Base-by-base conservation (phyloP, 805 yeast genomes). In the Ogataea siamensis region DNA sequence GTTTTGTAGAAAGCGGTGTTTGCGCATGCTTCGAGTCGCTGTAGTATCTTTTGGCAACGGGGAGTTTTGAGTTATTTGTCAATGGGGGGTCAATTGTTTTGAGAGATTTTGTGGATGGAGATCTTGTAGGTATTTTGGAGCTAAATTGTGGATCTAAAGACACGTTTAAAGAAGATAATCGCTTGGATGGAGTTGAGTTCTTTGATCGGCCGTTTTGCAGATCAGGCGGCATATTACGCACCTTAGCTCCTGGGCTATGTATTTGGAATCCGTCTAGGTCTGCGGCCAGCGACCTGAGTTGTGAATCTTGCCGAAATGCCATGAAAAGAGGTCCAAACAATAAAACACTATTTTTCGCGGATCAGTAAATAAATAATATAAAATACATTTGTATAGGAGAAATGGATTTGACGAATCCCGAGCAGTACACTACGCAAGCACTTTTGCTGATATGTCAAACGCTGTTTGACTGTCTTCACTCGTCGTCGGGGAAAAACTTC, bases 381-480 rank as follows among this genome's bases (percentile, higher is more conserved):
- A 5, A 11, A 28, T n/a, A 16, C 17, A 17, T 5, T 10, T 28
- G 9, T 5, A 28, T 27, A 26, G 29, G 28, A 21, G 25, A 23
- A 13, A 8, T 14, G n/a, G 34, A 38, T 22, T 17, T 38, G 16
- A 43, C 49, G 9, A 31, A 42, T 11, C 49, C 62, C 7, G 34
- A 37, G 3, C 29, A 36, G 3, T 59, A 58, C 45, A 50, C 62
- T 1, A 55, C 59, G 3, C 60, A 58, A 42, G 43, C 56, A 10
- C 46, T 55, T 20, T 50, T 62, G 20, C 53, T 62, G 8, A 45
- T 62, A 3, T 49, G 57, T n/a, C 66, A 62, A 41, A 36, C 49
- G 16, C 40, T 60, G 5, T 51, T 56, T 29, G 63, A 49, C 5
- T 28, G 42, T 8, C 18, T 48, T 13, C 43, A 22, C 33, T 44